Evolutionary conservation across 192 early-diverging fungal species (phyloP).

Genomic region (Umbelopsis vinacea): DNA sequence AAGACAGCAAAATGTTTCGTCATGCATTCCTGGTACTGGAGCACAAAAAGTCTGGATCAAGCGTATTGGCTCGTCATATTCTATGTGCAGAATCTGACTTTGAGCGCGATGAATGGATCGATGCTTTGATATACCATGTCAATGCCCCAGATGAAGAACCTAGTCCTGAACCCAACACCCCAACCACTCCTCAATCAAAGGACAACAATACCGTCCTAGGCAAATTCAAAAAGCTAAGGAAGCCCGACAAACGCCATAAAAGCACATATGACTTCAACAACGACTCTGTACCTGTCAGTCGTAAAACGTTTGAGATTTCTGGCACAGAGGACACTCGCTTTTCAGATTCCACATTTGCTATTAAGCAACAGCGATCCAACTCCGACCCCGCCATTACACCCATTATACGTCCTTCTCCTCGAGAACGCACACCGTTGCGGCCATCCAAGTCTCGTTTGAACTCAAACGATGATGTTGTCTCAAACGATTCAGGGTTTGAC

Average conservation of each 20-base stretch:
- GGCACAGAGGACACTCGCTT: constrained; percentile 8
- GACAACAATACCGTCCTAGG: background rate
- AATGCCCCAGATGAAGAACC: constrained; percentile 18
- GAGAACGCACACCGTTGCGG: background rate
- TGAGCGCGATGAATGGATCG: constrained; percentile 93
- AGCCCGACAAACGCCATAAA: constrained; percentile 19
- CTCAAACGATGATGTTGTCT: background rate
- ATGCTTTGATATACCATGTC: constrained; percentile 59
- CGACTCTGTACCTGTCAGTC: constrained; percentile 14
- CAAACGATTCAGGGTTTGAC: background rate
- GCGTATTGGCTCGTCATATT: constrained; percentile 71
- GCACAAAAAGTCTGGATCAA: constrained; percentile 62
- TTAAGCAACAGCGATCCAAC: constrained; percentile 12
- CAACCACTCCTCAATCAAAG: constrained; percentile 20
- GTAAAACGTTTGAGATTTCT: constrained; percentile 20
- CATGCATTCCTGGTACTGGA: constrained; percentile 90
- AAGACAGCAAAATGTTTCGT: constrained; percentile 68
- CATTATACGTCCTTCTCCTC: background rate
- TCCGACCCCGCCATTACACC: constrained; percentile 7
- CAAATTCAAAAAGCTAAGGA: constrained; percentile 12
- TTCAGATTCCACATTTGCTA: background rate
- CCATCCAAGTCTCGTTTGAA: background rate
- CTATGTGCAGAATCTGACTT: constrained; percentile 87
- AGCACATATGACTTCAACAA: constrained; percentile 1
- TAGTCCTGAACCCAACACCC: constrained; percentile 10